Conservation (phyloP, 768 basidiomycete species). For the Multifurca ochricompacta region DNA sequence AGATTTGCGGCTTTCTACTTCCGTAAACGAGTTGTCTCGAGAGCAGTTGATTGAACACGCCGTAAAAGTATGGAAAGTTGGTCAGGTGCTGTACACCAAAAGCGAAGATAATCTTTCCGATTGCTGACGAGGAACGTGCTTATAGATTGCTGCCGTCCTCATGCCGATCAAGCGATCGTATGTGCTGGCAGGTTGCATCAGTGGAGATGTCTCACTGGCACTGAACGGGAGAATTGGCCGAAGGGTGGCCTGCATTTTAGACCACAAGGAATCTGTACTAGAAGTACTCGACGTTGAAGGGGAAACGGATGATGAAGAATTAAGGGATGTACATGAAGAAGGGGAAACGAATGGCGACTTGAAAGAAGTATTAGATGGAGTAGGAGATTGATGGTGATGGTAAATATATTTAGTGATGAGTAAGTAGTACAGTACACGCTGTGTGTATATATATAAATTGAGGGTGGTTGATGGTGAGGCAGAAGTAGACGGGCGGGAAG, state of each 20-base stretch:
- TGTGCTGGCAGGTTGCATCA: conserved; percentile 43
- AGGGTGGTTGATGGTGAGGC: no score
- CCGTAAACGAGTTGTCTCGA: conserved; percentile 49
- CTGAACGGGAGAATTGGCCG: conserved; percentile 71
- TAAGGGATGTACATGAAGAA: conserved; percentile 17
- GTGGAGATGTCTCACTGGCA: conserved; percentile 50
- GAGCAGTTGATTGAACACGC: conserved; percentile 59
- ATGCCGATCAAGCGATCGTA: conserved; percentile 52
- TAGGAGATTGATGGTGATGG: no score
- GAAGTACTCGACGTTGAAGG: conserved; percentile 75
- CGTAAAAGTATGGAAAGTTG: conserved; percentile 48
- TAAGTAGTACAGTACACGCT: no score
- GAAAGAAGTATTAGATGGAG: no score
- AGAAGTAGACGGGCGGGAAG: no score
- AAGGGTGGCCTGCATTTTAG: conserved; percentile 68
- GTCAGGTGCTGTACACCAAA: conserved; percentile 48
- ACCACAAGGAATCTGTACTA: conserved; percentile 51
- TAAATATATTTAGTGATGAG: no score
- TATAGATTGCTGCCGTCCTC: conserved; percentile 43
- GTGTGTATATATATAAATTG: no score
- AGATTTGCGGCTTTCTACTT: conserved; percentile 37
- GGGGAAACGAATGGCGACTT: no score
- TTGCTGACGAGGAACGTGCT: conserved; percentile 11
- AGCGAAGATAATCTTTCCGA: conserved; percentile 2
- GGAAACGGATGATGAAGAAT: conserved; percentile 25